Conservation (phyloP, 805 yeast species). For the Saturnispora sanitii region DNA sequence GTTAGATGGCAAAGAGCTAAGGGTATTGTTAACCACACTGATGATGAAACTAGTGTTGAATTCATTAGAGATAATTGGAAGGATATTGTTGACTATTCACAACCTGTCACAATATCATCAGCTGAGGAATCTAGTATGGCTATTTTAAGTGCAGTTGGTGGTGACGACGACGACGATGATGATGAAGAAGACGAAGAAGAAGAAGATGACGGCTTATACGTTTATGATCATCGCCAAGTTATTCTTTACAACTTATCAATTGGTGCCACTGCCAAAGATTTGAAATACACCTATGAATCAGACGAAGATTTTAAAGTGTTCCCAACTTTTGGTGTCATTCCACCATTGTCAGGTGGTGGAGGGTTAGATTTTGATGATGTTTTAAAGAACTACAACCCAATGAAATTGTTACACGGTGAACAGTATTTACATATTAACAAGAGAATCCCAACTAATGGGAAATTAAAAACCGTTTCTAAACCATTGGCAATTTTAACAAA, state of each 20-base stretch:
- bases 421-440: constrained; percentile 72
- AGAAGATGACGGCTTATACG: constrained; percentile 38
- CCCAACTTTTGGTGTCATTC: constrained; percentile 86
- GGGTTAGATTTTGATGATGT: constrained; percentile 48
- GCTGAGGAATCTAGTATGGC: constrained; percentile 75
- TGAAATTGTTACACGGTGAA: constrained; percentile 88
- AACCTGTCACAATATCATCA: constrained; percentile 43
- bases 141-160: constrained; percentile 56
- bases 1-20: constrained; percentile 93
- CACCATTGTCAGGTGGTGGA: constrained; percentile 58
- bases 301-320: constrained; percentile 69
- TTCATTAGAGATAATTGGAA: constrained; percentile 58
- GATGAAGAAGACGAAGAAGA: constrained; percentile 37
- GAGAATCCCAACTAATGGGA: constrained; percentile 69
- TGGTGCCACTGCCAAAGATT: constrained; percentile 73
- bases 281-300: constrained; percentile 73
- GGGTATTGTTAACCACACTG: constrained; percentile 61
- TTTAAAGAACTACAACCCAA: constrained; percentile 79
- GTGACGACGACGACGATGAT: constrained; percentile 36
- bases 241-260: constrained; percentile 82
- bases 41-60: constrained; percentile 44
- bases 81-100: constrained; percentile 54
- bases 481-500: constrained; percentile 77
- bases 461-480: constrained; percentile 46
- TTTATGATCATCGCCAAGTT: constrained; percentile 57